Conservation (phyloP, 176 grass and related monocot species). For the Alloteropsis semialata region DNA sequence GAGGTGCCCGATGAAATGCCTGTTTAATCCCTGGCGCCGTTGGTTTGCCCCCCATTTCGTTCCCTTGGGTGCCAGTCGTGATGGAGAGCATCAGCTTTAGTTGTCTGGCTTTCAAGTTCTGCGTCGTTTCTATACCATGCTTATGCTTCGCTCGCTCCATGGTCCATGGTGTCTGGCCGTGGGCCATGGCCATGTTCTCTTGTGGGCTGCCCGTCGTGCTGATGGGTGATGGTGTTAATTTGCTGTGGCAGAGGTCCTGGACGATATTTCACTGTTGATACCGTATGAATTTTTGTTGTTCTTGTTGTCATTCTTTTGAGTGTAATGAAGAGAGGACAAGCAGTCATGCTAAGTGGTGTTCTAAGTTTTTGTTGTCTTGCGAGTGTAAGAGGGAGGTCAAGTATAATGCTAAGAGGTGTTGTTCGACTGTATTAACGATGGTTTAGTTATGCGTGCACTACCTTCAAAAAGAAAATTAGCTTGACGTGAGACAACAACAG, state of each 20-base stretch:
- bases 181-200: not conserved
- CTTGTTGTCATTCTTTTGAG: not conserved
- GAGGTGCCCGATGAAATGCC: conserved; percentile 7
- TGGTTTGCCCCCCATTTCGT: not conserved
- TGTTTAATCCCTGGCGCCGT: not conserved
- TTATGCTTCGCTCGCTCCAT: not conserved
- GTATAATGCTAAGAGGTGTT: not conserved
- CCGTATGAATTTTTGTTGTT: no score
- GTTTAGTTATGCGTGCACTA: not conserved
- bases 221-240: not conserved
- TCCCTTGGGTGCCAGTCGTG: not conserved
- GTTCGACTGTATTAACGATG: not conserved
- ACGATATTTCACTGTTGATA: no score
- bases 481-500: not conserved
- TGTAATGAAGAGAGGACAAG: no score
- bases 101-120: no score
- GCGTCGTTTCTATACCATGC: not conserved
- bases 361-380: no score
- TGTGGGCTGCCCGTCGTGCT: not conserved
- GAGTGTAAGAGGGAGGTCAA: not conserved
- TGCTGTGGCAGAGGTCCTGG: not conserved
- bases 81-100: not conserved
- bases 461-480: not conserved
- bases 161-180: not conserved
- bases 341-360: no score